These are phyloP conservation scores for Populus ilicifolia DNA, from an alignment of 345 rosid species.

Conservation along the genomic window DNA sequence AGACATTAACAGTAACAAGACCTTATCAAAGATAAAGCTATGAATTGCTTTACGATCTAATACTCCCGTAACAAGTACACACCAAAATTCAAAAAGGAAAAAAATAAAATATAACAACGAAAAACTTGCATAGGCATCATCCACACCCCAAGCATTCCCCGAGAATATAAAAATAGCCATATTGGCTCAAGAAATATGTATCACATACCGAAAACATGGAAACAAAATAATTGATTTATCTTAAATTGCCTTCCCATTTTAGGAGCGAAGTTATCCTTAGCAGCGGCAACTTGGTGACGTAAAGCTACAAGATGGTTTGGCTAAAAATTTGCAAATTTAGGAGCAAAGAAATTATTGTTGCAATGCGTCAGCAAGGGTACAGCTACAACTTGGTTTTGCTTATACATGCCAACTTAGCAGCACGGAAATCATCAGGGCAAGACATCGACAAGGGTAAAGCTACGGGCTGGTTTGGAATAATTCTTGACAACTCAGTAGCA, in stretches of 20 bases:
- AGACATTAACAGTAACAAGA: background rate
- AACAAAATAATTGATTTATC: background rate
- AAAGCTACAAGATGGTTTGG: too few species aligned
- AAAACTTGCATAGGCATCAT: background rate
- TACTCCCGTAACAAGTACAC: background rate
- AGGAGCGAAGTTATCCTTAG: too few species aligned
- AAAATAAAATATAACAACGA: background rate
- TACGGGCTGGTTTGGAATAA: background rate
- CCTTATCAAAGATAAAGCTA: background rate
- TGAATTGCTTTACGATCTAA: background rate
- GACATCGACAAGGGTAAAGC: background rate
- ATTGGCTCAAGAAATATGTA: background rate
- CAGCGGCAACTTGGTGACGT: too few species aligned
- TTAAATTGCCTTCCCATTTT: background rate
- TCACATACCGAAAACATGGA: background rate
- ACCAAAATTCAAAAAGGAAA: background rate
- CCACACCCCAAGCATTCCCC: background rate
- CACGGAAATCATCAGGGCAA: background rate
- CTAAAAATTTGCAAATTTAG: background rate
- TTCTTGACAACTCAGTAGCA: background rate
- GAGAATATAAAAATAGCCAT: background rate
- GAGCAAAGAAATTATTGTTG: background rate
- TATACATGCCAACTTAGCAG: background rate
- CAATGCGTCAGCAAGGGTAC: background rate
- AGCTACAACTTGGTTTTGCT: too few species aligned